These are phyloP conservation scores for Vigna radiata DNA, from an alignment of 306 rosid species.

Conservation along the genomic window DNA sequence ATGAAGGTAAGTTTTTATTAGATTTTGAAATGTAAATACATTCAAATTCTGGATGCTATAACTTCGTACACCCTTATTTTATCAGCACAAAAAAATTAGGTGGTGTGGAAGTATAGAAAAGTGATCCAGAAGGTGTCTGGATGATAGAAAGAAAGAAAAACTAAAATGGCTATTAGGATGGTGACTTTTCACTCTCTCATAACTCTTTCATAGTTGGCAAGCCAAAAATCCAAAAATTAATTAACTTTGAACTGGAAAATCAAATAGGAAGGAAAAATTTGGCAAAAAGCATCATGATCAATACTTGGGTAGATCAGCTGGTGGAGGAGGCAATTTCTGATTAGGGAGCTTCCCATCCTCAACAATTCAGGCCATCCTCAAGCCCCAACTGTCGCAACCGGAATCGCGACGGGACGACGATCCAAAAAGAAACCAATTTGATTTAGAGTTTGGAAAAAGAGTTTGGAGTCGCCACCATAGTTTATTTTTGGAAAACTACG, in stretches of 20 bases:
- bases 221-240: slow-evolving; percentile 34
- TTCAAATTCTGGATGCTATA: slow-evolving; percentile 19
- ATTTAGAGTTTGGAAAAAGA: too few relatives aligned
- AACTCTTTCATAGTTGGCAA: slow-evolving; percentile 7
- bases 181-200: slow-evolving; percentile 21
- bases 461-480: too few relatives aligned
- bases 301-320: slow-evolving; percentile 79
- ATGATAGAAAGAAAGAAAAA: slow-evolving; percentile 24
- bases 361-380: slow-evolving; percentile 81
- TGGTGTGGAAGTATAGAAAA: slow-evolving; percentile 10
- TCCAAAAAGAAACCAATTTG: too few relatives aligned
- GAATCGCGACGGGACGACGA: too few relatives aligned
- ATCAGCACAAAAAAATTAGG: slow-evolving; percentile 7
- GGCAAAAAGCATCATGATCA: background rate
- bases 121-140: background rate
- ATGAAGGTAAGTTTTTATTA: background rate
- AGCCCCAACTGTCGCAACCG: too few relatives aligned
- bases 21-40: slow-evolving; percentile 6
- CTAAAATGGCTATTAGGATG: slow-evolving; percentile 13
- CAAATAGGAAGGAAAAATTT: slow-evolving; percentile 22
- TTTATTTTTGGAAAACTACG: too few relatives aligned
- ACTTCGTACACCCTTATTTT: background rate
- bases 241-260: slow-evolving; percentile 31
- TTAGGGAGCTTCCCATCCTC: slow-evolving; percentile 76
- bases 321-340: slow-evolving; percentile 91